These are phyloP conservation scores for Tetraselmis chui DNA, from an alignment of 139 green algal species.

Conservation along the genomic window DNA sequence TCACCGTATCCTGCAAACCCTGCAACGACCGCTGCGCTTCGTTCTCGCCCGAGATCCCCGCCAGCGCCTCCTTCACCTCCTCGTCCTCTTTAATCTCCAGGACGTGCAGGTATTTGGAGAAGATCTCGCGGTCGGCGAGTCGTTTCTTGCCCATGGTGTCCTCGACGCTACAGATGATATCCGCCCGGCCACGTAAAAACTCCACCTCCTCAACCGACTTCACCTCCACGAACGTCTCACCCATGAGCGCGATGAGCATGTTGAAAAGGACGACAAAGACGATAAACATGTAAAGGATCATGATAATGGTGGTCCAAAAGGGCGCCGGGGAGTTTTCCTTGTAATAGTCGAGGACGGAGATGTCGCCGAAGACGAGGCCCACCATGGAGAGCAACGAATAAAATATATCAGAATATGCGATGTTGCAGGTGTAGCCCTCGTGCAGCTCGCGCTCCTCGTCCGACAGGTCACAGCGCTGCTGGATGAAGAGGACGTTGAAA, in stretches of 20 bases:
- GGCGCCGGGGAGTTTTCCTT: constrained; percentile 24
- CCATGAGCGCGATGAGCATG: constrained; percentile 42
- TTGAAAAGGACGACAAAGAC: constrained; percentile 35
- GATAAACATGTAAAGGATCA: constrained; percentile 11
- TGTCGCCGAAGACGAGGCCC: neutral
- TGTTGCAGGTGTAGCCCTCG: constrained; percentile 5
- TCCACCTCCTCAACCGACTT: constrained; percentile 19
- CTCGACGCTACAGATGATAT: neutral
- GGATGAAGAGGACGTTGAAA: constrained; percentile 35
- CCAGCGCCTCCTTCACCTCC: too few species aligned
- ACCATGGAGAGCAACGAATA: neutral
- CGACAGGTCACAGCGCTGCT: neutral
- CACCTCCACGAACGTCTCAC: constrained; percentile 25
- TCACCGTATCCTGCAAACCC: too few species aligned
- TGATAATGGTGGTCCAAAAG: constrained; percentile 22
- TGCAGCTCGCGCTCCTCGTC: constrained; percentile 5
- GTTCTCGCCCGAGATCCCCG: too few species aligned
- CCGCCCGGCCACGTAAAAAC: constrained; percentile 11
- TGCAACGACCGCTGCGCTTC: too few species aligned
- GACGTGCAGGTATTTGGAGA: neutral
- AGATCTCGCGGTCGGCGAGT: neutral
- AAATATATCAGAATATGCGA: neutral
- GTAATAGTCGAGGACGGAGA: neutral
- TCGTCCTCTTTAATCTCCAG: neutral
- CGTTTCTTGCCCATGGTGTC: neutral